These are phyloP conservation scores for Geranomyces variabilis DNA, from an alignment of 192 early-diverging fungal genomes.

Conservation along the genomic window DNA sequence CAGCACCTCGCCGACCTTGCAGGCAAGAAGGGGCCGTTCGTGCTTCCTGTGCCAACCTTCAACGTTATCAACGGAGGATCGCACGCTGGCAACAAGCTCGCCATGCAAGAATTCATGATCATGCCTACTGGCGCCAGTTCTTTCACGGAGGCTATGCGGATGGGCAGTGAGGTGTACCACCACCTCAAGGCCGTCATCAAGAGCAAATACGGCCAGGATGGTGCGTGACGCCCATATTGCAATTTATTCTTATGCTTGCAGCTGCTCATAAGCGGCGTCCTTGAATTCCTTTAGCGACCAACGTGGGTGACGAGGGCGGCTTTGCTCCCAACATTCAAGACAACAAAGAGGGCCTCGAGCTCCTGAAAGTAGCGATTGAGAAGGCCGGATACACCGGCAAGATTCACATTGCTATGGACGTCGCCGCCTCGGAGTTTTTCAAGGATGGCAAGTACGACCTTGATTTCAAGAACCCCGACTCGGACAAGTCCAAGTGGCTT, in stretches of 20 bases:
- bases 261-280: not conserved
- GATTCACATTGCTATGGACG: constrained; percentile 96
- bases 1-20: constrained; percentile 91
- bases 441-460: constrained; percentile 96
- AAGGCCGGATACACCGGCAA: constrained; percentile 96
- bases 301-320: constrained; percentile 99
- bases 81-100: constrained; percentile 99
- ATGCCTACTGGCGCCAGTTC: constrained; percentile 90
- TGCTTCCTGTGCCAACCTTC: constrained; percentile 95
- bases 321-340: constrained; percentile 99
- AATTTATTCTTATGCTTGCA: too few species aligned
- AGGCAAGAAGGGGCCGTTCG: constrained; percentile 77
- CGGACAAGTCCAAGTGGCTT: constrained; percentile 73
- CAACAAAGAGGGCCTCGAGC: constrained; percentile 92
- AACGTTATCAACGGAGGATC: constrained; percentile 99
- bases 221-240: constrained; percentile 23
- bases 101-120: constrained; percentile 99
- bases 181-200: constrained; percentile 95
- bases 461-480: constrained; percentile 93
- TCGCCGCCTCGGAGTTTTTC: constrained; percentile 97
- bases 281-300: constrained; percentile 68
- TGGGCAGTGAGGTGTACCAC: constrained; percentile 98
- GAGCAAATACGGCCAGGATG: constrained; percentile 97
- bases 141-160: constrained; percentile 96
- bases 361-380: constrained; percentile 85